A percentile compares a stretch with the other conserved stretches of the same genome.
phyloP scores from a whole-genome alignment of 768 basidiomycete species.

The Tulasnella calospora region DNA sequence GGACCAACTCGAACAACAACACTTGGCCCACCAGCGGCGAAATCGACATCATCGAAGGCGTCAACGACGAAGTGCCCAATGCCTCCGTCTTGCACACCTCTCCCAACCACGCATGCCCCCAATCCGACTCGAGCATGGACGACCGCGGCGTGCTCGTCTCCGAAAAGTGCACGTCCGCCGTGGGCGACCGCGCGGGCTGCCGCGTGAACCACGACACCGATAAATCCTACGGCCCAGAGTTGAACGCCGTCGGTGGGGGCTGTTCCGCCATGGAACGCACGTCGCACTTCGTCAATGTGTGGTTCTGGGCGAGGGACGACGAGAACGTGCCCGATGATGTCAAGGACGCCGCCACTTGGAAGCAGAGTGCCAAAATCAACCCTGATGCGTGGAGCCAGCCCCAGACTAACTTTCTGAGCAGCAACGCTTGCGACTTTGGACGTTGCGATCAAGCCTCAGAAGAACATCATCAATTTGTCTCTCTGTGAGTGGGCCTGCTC shows the following conservation, averaged over 20 bases:
- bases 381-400: conserved; percentile 26
- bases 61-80: conserved; percentile 27
- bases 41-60: conserved; percentile 36
- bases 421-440: conserved; percentile 23
- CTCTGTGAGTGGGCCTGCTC: conserved; percentile 25
- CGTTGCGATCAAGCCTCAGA: conserved; percentile 28
- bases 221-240: conserved; percentile 23
- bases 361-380: neutral
- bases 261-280: conserved; percentile 26
- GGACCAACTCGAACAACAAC: conserved; percentile 22
- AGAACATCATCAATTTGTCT: conserved; percentile 30
- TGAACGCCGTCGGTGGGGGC: conserved; percentile 27
- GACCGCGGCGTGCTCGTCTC: neutral
- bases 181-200: conserved; percentile 20
- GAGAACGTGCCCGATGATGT: conserved; percentile 18
- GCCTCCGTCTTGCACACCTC: conserved; percentile 20
- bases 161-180: neutral
- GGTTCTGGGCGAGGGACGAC: conserved; percentile 26
- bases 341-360: neutral
- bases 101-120: conserved; percentile 54
- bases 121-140: conserved; percentile 29
- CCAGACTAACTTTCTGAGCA: conserved; percentile 26
- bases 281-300: conserved; percentile 18
- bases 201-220: conserved; percentile 6
- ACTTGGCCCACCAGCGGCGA: conserved; percentile 47